phyloP scores from a whole-genome alignment of 108 stramenopile genomes.

The Craspedostauros australis region DNA sequence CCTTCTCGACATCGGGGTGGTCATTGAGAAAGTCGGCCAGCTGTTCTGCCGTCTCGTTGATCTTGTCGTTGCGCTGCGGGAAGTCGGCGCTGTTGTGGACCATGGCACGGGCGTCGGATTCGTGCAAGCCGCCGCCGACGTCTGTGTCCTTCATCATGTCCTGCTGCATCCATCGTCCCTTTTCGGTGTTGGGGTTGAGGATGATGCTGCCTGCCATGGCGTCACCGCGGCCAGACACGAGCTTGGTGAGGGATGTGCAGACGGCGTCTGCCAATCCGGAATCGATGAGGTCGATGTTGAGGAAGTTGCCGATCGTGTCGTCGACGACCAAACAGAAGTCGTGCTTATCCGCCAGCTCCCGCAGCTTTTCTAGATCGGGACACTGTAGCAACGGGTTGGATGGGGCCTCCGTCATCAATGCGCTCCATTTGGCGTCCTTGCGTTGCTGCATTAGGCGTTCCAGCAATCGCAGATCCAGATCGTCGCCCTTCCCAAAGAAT shows the following conservation, averaged over 20 bases:
- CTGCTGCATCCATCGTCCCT: constrained; percentile 44
- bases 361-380: constrained; percentile 44
- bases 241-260: constrained; percentile 57
- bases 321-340: constrained; percentile 55
- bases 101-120: constrained; percentile 42
- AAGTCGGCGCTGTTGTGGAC: constrained; percentile 41
- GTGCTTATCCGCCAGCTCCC: constrained; percentile 42
- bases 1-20: constrained; percentile 37
- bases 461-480: constrained; percentile 35
- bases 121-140: constrained; percentile 25
- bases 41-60: constrained; percentile 51
- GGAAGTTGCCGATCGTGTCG: constrained; percentile 71
- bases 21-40: constrained; percentile 40
- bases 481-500: constrained; percentile 63
- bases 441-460: constrained; percentile 22
- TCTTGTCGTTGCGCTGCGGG: constrained; percentile 35
- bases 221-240: constrained; percentile 65
- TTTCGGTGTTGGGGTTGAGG: constrained; percentile 38
- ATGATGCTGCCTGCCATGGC: constrained; percentile 61
- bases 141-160: constrained; percentile 33
- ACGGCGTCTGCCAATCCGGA: constrained; percentile 56
- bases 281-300: constrained; percentile 52
- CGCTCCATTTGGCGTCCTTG: constrained; percentile 17
- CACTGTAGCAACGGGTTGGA: constrained; percentile 64
- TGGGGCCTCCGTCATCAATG: constrained; percentile 65